Base-by-base conservation (phyloP, 441 rosid genomes). In the Jatropha multifida region DNA sequence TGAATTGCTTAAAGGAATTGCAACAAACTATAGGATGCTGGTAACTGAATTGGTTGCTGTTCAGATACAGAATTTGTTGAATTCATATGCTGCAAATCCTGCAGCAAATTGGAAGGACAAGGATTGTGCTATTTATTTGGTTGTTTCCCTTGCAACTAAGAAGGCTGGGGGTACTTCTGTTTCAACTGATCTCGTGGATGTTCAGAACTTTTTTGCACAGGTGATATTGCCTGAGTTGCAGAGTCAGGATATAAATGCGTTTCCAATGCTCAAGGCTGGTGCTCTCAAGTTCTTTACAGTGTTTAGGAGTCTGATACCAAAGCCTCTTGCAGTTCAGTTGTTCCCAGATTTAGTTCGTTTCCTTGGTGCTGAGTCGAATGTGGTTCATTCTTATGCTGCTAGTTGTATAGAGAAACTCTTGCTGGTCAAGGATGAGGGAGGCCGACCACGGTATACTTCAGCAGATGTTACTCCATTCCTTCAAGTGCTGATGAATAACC, bases 361-460 rank as follows among this genome's bases (percentile, higher is more conserved):
- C 78, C 97, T 95, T 64, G 85, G 78, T 56, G 90, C 97, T 37
- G 94, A 90, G 84, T 90, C 97, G 7, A 90, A 90, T 70, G 99
- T 93, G 59, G 98, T 96, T 77, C 99, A 96, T 84, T 96, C 99
- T 74, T 96, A 93, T 73, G 96, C 98, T 76, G 97, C 99, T 27
- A 92, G 87, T 75, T 96, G 98, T 76, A 88, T 90, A 80, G 99
- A 96, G 81, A 93, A 93, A 79, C 91, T 96, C 37, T 85, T 96
- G 90, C 79, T 90, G 76, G 97, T 95, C 46, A 93, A 86, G 93
- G 96, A 93, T n/a, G 97, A 90, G 69, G 89, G 88, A 8, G 90
- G 91, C 54, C 88, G 65, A 62, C 83, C 85, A 27, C 86, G 92
- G 78, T 93, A 90, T 77, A 82, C 78, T 63, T 81, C 90, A 18